Evolutionary conservation across 1,284 basidiomycete species (phyloP).

Genomic region (Rhizoctonia solani): DNA sequence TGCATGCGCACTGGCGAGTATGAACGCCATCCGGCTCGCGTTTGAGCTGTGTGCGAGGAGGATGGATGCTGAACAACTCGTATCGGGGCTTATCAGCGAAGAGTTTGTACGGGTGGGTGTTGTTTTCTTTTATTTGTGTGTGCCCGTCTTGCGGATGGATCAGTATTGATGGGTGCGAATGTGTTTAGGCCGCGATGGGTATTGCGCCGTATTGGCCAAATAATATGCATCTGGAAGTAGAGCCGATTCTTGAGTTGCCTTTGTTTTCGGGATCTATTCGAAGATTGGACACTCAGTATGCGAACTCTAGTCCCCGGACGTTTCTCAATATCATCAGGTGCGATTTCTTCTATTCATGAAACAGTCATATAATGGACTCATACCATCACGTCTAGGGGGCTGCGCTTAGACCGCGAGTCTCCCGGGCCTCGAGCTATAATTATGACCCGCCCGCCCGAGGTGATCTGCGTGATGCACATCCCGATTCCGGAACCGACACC

Average conservation of each 20-base stretch:
- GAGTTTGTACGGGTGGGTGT: conserved; percentile 43
- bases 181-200: conserved; percentile 54
- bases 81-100: conserved; percentile 41
- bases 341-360: conserved; percentile 34
- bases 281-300: conserved; percentile 49
- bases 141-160: no score
- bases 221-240: conserved; percentile 59
- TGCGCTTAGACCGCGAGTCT: conserved; percentile 43
- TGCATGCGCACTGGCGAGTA: conserved; percentile 64
- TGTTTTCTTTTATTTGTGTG: background rate
- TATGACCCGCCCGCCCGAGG: conserved; percentile 71
- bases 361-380: background rate
- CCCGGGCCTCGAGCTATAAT: conserved; percentile 49
- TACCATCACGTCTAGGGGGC: background rate
- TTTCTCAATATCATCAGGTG: conserved; percentile 57
- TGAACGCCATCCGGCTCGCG: conserved; percentile 62
- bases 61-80: conserved; percentile 44
- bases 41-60: conserved; percentile 49
- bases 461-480: conserved; percentile 60
- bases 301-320: conserved; percentile 46
- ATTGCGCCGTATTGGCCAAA: conserved; percentile 60
- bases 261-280: conserved; percentile 49
- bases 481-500: conserved; percentile 31
- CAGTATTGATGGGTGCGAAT: no score
- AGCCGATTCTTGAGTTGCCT: conserved; percentile 48